Base-by-base conservation (phyloP, 176 grass and related monocot species). In the Saccharum spontaneum region DNA sequence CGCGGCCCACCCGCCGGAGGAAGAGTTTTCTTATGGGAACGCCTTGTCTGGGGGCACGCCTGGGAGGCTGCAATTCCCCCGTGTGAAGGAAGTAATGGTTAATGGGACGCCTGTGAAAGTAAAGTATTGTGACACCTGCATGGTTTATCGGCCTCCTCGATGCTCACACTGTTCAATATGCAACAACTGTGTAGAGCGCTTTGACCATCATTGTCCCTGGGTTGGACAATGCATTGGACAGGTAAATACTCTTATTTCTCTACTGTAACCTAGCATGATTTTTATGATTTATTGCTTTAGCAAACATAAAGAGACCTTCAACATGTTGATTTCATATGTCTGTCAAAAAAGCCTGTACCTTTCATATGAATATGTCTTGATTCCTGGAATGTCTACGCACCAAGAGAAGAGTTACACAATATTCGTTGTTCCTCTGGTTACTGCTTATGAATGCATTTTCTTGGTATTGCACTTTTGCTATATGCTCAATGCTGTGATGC, bases 201-300 rank as follows among this genome's bases (percentile, higher is more conserved):
- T 97, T 79, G 95, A 97, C 65, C 95, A 97, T 83, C 95, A 97
- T 78, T 97, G 95, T 75, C 95, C 95, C 20, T 97, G 95, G 95
- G 92, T 97, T 86, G 95, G 95, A 64, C 95, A 94, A 84, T 97
- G 95, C 86, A 94, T 94, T 78, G 95, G 95, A 14, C 92, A 97
- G 92, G 95, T 97, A 83, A 13, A 49, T 34, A 73, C 17, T 73
- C 20, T 73, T 34, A 24, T 59, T 62, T 78, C 14, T 17, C 78
- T 68, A 5, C 36, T 71, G 38, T 83, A 80, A 74, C 7, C 28
- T 77, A 88, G 46, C 16, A 2, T 8, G 10, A 1, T 57, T 78
- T 1, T 39, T 12, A 38, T 73, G 24, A 44, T 78, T n/a, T 49
- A 7, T 37, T 80, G 13, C 43, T 50, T 60, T 41, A 66, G 59